Percentiles rank a stretch among this genome's conserved stretches.
These are phyloP conservation scores for Scutellaria barbata DNA, from an alignment of 257 asterid genomes.

Conservation along the genomic window DNA sequence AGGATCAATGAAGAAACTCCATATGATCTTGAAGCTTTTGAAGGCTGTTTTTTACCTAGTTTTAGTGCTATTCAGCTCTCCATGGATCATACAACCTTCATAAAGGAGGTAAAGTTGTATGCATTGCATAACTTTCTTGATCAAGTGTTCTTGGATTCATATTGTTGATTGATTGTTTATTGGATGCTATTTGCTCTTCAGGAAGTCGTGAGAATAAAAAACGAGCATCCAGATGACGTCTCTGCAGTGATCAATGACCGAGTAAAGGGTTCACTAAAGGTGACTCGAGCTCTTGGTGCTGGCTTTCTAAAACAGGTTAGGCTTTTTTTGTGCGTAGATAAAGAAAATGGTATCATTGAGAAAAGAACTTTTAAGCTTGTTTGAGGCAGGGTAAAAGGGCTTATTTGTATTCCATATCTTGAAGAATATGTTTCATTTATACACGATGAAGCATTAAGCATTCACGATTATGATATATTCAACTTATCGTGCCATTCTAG, in stretches of 20 bases:
- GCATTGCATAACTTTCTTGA: too few relatives aligned
- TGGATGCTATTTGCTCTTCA: conserved; percentile 25
- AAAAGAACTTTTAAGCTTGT: too few relatives aligned
- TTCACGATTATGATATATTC: too few relatives aligned
- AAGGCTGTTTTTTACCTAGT: conserved; percentile 35
- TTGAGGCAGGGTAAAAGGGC: too few relatives aligned
- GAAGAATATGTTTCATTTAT: not conserved
- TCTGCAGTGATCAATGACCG: conserved; percentile 72
- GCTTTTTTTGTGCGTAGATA: not conserved
- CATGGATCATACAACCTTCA: conserved; percentile 79
- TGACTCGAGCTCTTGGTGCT: conserved; percentile 94
- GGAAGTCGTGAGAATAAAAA: conserved; percentile 71
- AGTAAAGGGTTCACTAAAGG: conserved; percentile 85
- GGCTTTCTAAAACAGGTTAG: conserved; percentile 92
- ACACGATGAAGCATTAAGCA: not conserved
- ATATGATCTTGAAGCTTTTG: conserved; percentile 66
- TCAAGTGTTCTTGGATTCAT: too few relatives aligned
- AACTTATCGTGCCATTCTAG: too few relatives aligned
- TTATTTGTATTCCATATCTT: not conserved
- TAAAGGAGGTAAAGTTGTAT: conserved; percentile 57
- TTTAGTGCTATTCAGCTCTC: conserved; percentile 72
- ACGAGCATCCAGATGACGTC: conserved; percentile 76
- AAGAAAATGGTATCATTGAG: too few relatives aligned
- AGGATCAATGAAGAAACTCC: conserved; percentile 79
- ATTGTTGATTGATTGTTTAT: not conserved